Evolutionary conservation across 331 rosid genomes (phyloP).

Genomic region (Phaseolus coccineus): DNA sequence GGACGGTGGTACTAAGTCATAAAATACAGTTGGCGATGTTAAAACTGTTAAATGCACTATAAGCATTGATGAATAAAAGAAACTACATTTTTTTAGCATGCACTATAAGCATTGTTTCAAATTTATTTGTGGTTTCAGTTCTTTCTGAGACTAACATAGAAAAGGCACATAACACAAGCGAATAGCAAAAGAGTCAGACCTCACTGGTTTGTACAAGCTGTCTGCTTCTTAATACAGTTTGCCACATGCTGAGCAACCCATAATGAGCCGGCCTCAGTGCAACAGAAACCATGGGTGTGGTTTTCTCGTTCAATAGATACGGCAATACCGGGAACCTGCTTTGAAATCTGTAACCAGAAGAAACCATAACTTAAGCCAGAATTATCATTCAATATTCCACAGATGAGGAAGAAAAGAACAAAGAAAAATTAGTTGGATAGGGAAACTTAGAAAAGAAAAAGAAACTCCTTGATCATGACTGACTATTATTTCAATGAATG

Average conservation of each 20-base stretch:
- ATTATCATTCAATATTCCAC: slow-evolving; percentile 40
- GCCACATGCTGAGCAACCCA: slow-evolving; percentile 90
- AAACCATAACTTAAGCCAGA: slow-evolving; percentile 18
- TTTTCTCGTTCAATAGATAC: slow-evolving; percentile 71
- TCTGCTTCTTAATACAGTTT: slow-evolving; percentile 63
- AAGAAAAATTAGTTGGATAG: background rate
- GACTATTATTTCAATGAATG: slow-evolving; percentile 25
- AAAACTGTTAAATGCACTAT: slow-evolving; percentile 5
- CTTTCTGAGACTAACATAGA: slow-evolving; percentile 30
- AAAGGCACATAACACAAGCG: slow-evolving; percentile 33
- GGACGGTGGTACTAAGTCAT: slow-evolving; percentile 2
- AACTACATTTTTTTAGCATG: background rate
- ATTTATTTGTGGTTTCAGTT: slow-evolving; percentile 23
- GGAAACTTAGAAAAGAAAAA: slow-evolving; percentile 24
- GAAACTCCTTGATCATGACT: slow-evolving; percentile 18
- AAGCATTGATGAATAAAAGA: slow-evolving; percentile 2
- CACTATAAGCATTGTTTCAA: background rate
- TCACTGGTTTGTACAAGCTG: slow-evolving; percentile 47
- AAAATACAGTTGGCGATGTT: background rate
- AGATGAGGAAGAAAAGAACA: slow-evolving; percentile 32
- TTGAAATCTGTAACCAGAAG: slow-evolving; percentile 64
- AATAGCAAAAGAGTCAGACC: slow-evolving; percentile 36
- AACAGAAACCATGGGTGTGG: slow-evolving; percentile 76
- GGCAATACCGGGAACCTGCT: slow-evolving; percentile 72
- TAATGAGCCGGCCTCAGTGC: slow-evolving; percentile 79